phyloP scores from a whole-genome alignment of 2,329 filamentous ascomycete genomes.

The Aureobasidium zeae region DNA sequence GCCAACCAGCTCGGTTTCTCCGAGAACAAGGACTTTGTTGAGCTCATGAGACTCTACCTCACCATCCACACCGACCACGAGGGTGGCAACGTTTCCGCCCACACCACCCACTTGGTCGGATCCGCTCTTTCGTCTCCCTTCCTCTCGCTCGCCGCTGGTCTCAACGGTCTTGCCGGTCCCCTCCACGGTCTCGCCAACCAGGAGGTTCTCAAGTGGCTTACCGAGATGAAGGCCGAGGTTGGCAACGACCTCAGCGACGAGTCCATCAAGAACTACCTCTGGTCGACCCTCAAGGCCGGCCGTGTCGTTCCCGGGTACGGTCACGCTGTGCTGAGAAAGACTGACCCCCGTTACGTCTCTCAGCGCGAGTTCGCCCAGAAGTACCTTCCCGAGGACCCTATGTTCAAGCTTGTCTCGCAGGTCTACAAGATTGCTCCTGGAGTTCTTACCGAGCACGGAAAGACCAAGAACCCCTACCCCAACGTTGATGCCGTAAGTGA shows the following conservation, averaged over 20 bases:
- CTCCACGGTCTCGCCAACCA: constrained; percentile 99
- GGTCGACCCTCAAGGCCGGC: constrained; percentile 89
- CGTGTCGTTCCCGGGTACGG: constrained; percentile 97
- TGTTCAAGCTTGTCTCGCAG: constrained; percentile 99
- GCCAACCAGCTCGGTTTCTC: constrained; percentile 98
- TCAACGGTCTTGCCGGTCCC: constrained; percentile 95
- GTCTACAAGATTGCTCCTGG: constrained; percentile 99
- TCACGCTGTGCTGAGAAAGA: constrained; percentile 98
- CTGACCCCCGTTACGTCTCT: constrained; percentile 95
- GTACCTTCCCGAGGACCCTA: constrained; percentile 91
- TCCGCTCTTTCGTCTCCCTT: constrained; percentile 93
- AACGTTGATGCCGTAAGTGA: constrained; percentile 74
- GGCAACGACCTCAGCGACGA: constrained; percentile 93
- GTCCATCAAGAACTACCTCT: constrained; percentile 97
- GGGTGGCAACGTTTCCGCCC: constrained; percentile 96
- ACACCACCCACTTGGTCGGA: constrained; percentile 97
- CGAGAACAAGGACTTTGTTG: constrained; percentile 90
- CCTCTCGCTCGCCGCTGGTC: constrained; percentile 90
- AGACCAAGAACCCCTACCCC: constrained; percentile 99
- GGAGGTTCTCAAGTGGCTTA: constrained; percentile 98
- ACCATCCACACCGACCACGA: constrained; percentile 99
- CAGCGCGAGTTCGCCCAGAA: constrained; percentile 94
- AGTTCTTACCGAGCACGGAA: constrained; percentile 98
- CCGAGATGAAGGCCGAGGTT: constrained; percentile 93
- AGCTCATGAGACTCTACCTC: constrained; percentile 97